Conservation (phyloP, 371 early-diverging fungal species). For the Lichtheimia ramosa region DNA sequence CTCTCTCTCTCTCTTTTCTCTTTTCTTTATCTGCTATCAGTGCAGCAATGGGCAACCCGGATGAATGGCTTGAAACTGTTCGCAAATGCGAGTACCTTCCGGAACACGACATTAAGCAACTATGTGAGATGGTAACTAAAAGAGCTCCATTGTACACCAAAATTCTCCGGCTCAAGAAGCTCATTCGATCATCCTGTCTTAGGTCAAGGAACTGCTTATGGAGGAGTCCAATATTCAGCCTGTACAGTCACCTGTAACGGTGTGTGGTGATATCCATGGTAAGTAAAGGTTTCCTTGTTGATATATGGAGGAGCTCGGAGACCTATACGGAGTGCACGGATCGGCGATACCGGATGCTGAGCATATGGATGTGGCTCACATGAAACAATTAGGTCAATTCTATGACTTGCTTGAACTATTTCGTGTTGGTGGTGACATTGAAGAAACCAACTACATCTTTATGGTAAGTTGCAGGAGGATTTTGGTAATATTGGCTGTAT, state of each 20-base stretch:
- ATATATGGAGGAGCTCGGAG: neutral
- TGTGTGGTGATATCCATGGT: conserved; percentile 99
- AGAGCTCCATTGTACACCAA: neutral
- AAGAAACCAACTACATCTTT: conserved; percentile 98
- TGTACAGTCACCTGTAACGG: conserved; percentile 95
- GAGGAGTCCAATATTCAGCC: conserved; percentile 96
- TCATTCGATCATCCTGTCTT: conserved; percentile 22
- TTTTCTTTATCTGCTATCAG: neutral
- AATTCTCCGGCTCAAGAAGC: conserved; percentile 8
- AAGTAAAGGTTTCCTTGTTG: neutral
- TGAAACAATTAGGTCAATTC: conserved; percentile 79
- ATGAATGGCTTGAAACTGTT: conserved; percentile 53
- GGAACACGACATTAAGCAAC: conserved; percentile 92
- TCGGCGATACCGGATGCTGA: neutral
- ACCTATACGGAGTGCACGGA: neutral
- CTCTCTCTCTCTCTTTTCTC: neutral
- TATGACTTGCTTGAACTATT: conserved; percentile 98
- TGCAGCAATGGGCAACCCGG: conserved; percentile 63
- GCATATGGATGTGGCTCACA: too few species aligned
- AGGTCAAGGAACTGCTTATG: conserved; percentile 95
- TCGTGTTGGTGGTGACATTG: conserved; percentile 96
- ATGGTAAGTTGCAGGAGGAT: conserved; percentile 62
- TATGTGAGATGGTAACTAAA: conserved; percentile 82
- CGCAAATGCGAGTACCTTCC: conserved; percentile 88
- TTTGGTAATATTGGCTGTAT: neutral